Conservation (phyloP, 257 asterid genomes). For the Rubia yunnanensis region DNA sequence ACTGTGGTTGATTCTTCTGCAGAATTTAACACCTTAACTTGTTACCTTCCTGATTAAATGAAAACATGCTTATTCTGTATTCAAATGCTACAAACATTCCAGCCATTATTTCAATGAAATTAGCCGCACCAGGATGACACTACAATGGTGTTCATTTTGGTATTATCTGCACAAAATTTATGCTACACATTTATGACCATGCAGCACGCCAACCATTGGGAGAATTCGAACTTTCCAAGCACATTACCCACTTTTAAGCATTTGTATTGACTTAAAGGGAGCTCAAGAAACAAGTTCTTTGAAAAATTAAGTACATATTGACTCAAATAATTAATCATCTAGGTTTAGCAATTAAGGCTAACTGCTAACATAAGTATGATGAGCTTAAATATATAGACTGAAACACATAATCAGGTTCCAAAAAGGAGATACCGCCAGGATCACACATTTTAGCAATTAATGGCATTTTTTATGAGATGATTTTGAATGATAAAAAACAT, state of each 20-base stretch:
- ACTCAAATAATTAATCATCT: not conserved
- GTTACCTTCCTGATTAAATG: not conserved
- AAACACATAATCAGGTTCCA: not conserved
- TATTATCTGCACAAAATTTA: not conserved
- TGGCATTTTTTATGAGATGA: not conserved
- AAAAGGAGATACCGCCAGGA: not conserved
- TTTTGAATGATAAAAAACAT: not conserved
- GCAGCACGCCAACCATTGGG: not conserved
- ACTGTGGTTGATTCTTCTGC: constrained; percentile 89
- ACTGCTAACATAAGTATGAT: not conserved
- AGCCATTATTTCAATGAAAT: not conserved
- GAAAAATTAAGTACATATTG: not conserved
- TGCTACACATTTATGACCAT: not conserved
- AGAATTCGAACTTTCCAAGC: not conserved
- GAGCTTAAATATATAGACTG: not conserved
- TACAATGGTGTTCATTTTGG: not conserved
- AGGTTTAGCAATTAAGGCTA: not conserved
- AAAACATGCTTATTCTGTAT: not conserved
- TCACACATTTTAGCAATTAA: not conserved
- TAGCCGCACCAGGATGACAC: not conserved
- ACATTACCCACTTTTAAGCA: not conserved
- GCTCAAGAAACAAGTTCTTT: not conserved
- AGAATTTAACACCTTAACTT: constrained; percentile 18
- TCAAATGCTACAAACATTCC: not conserved
- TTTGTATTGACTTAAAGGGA: not conserved